A percentile compares a stretch with the other conserved stretches of the same genome.
phyloP scores from a whole-genome alignment of 129 eudicot genomes.

The Artemisia tridentata region DNA sequence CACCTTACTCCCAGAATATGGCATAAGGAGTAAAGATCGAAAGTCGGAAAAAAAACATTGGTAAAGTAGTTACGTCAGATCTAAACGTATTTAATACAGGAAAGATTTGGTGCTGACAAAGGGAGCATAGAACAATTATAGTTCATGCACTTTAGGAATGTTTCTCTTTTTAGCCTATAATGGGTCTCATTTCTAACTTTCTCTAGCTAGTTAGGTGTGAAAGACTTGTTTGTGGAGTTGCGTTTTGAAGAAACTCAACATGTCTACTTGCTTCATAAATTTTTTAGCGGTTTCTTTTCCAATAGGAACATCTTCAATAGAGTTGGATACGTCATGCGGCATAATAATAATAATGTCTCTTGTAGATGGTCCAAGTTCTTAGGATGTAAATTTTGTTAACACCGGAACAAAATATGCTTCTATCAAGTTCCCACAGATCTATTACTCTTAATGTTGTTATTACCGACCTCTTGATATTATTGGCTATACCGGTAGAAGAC shows the following conservation, averaged over 20 bases:
- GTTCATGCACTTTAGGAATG: not conserved
- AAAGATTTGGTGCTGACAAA: not conserved
- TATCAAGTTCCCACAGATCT: not conserved
- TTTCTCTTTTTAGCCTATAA: not conserved
- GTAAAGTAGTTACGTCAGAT: conserved; percentile 1
- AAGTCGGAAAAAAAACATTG: not conserved
- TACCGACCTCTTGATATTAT: not conserved
- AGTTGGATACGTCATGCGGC: not conserved
- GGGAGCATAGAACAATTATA: not conserved
- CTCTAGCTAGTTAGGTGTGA: not conserved
- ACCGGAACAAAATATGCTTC: not conserved
- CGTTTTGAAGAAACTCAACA: not conserved
- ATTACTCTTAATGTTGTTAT: not conserved
- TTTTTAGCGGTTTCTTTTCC: not conserved
- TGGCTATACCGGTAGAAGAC: not conserved
- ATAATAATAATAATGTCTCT: not conserved
- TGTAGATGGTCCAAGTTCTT: not conserved
- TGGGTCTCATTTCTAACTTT: conserved; percentile 3
- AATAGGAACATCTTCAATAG: too few species aligned
- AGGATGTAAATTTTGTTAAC: not conserved
- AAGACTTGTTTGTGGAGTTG: conserved; percentile 4
- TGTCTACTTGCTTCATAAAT: not conserved
- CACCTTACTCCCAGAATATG: too few species aligned
- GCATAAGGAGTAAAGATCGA: too few species aligned
- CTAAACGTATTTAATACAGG: not conserved